A percentile compares a stretch with the other conserved stretches of the same genome.
Conservation (phyloP, 2,329 filamentous ascomycete genomes). For the Ophiostoma triangulosporum region DNA sequence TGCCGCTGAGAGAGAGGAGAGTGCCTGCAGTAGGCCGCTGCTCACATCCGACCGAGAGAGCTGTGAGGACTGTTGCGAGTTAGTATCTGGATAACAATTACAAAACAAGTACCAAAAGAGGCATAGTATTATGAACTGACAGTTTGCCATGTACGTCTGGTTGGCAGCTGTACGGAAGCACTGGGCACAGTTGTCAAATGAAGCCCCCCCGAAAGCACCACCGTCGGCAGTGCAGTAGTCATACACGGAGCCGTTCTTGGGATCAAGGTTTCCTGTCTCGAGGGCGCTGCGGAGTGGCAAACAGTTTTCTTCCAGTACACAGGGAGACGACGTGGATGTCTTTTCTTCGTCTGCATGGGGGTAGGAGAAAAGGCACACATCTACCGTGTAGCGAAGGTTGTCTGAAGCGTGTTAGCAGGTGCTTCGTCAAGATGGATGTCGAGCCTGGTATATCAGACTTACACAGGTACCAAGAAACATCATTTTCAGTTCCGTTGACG, state of each 20-base stretch:
- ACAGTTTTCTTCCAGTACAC: conserved; percentile 29
- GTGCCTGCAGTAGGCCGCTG: conserved; percentile 28
- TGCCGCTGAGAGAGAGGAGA: conserved; percentile 27
- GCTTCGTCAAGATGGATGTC: neutral
- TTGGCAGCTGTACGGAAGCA: conserved; percentile 24
- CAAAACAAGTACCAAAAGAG: conserved; percentile 24
- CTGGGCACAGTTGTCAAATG: neutral
- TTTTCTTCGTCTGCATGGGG: conserved; percentile 17
- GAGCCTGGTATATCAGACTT: too few species aligned
- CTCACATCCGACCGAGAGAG: conserved; percentile 33
- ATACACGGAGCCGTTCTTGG: conserved; percentile 10
- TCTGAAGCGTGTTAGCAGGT: conserved; percentile 15
- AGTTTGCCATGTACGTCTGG: conserved; percentile 17
- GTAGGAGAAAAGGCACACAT: conserved; percentile 31
- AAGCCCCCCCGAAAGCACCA: neutral
- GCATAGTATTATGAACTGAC: neutral
- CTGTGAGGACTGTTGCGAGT: conserved; percentile 28
- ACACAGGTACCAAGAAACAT: conserved; percentile 32
- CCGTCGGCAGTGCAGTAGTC: neutral
- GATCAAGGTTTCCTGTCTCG: conserved; percentile 19
- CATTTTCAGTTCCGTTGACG: conserved; percentile 25
- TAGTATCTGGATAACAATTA: conserved; percentile 27
- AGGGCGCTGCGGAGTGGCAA: conserved; percentile 26
- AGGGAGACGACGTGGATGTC: conserved; percentile 29
- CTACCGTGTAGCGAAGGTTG: conserved; percentile 35